Evolutionary conservation across 2,329 filamentous ascomycete species (phyloP).

Genomic region (Ophiocordyceps camponoti-rufipedis): DNA sequence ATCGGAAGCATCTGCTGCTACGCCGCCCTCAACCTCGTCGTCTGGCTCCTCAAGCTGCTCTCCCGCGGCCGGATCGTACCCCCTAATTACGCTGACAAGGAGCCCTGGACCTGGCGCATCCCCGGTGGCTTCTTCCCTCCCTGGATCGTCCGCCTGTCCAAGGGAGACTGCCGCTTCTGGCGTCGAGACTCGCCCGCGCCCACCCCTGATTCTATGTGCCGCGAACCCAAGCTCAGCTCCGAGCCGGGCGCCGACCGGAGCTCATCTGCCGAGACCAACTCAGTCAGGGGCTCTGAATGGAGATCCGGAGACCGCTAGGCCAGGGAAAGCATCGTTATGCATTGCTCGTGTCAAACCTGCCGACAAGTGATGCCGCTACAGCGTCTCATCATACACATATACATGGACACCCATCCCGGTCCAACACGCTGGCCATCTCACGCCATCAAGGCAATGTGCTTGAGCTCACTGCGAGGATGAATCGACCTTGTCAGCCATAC

Average conservation of each 20-base stretch:
- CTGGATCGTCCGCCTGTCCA: constrained; percentile 46
- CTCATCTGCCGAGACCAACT: neutral
- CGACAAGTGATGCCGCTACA: too few relatives aligned
- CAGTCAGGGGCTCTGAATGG: neutral
- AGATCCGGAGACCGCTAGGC: neutral
- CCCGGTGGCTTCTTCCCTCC: constrained; percentile 57
- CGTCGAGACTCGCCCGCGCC: constrained; percentile 12
- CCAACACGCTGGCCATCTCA: constrained; percentile 7
- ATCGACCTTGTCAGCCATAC: neutral
- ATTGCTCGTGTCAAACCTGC: too few relatives aligned
- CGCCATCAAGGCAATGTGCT: constrained; percentile 33
- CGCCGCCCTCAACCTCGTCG: constrained; percentile 52
- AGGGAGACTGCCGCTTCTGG: constrained; percentile 64
- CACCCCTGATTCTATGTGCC: neutral
- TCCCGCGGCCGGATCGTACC: constrained; percentile 56
- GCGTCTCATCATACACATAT: neutral
- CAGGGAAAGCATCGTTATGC: neutral
- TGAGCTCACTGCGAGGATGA: constrained; percentile 23
- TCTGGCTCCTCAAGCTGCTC: constrained; percentile 48
- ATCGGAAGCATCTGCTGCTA: constrained; percentile 68
- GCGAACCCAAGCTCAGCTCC: constrained; percentile 5
- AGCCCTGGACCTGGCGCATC: constrained; percentile 63
- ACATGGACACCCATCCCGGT: neutral
- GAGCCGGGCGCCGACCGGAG: constrained; percentile 2
- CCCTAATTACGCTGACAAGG: constrained; percentile 56